Conservation (phyloP, 1,284 basidiomycete species). For the Leccinum fallax region DNA sequence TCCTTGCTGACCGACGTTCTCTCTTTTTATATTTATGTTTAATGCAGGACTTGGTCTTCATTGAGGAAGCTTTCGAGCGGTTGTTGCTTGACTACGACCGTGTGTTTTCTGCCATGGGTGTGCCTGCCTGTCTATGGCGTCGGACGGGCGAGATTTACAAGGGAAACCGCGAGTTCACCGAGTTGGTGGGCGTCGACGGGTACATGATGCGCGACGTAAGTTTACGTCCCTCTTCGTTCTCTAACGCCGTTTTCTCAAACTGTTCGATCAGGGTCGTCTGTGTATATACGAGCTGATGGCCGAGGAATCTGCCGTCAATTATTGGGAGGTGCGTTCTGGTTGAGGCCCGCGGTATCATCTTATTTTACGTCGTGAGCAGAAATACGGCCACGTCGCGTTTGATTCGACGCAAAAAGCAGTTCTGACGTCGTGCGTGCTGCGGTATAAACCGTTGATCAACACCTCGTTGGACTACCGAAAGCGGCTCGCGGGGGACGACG, state of each 20-base stretch:
- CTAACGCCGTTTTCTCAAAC: neutral
- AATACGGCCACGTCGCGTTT: slow-evolving; percentile 94
- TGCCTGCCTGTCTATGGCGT: slow-evolving; percentile 96
- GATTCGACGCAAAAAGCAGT: slow-evolving; percentile 89
- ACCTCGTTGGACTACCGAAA: slow-evolving; percentile 28
- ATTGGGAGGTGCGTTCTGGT: slow-evolving; percentile 80
- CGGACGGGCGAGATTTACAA: slow-evolving; percentile 99
- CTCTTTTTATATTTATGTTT: neutral
- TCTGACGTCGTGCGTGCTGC: slow-evolving; percentile 89
- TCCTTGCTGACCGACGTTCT: neutral
- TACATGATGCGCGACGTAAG: slow-evolving; percentile 78
- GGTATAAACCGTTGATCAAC: slow-evolving; percentile 65
- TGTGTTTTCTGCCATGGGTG: slow-evolving; percentile 93
- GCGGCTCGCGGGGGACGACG: slow-evolving; percentile 24
- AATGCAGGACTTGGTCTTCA: slow-evolving; percentile 87
- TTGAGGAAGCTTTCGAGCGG: slow-evolving; percentile 97
- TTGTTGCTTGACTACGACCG: slow-evolving; percentile 95
- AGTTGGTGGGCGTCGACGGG: slow-evolving; percentile 83
- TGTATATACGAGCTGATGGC: slow-evolving; percentile 99
- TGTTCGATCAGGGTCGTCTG: slow-evolving; percentile 65
- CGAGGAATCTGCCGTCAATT: slow-evolving; percentile 95
- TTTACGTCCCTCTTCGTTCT: slow-evolving; percentile 21
- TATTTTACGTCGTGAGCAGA: slow-evolving; percentile 44
- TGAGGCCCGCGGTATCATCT: neutral
- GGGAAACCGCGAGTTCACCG: slow-evolving; percentile 93